Base-by-base conservation (phyloP, 768 basidiomycete genomes). In the Russula olivacea region DNA sequence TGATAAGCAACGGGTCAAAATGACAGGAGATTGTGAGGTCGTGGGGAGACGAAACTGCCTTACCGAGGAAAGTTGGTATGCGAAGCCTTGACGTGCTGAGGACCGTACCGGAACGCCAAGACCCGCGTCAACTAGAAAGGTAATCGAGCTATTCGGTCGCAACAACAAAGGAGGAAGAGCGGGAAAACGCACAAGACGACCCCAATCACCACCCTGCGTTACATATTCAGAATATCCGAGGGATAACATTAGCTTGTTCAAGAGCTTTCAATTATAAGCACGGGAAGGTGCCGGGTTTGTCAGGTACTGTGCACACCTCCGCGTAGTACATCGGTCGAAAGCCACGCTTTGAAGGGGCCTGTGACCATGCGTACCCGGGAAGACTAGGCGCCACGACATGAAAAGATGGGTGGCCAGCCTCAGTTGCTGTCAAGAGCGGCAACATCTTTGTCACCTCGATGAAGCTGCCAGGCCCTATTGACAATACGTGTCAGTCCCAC, bases 291-390 rank as follows among this genome's bases (percentile, higher is more conserved):
- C n/a, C 23, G 2, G 25, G 25, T 34, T 25, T 11, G n/a, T 5
- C 36, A 14, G 25, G 8, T 30, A 53, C 11, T 11, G 32, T n/a
- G 7, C 59, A 3, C 4, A 71, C 73, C 61, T 74, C 73, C 1
- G 69, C 68, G 50, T 72, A 73, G 30, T 70, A 55, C 12, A 21
- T 59, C 11, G 30, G 32, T 15, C 40, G 53, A 53, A 74, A 74
- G 2, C 73, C 73, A 38, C 66, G 69, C 36, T 72, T 67, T n/a
- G 56, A 65, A 14, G 82, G 79, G 0, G 79, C 82, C 48, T 83
- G 78, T 0, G 85, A 86, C 71, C 85, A 87, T 0, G 83, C 85
- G 70, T 73, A 87, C 0, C 83, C 83, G 10, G 85, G 86, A 17
- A 87, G 67, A 66, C 84, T 81, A 40, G 79, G 65, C 0, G 80